Evolutionary conservation across 2,329 filamentous ascomycete genomes (phyloP).

Genomic region (Colletotrichum limetticola): DNA sequence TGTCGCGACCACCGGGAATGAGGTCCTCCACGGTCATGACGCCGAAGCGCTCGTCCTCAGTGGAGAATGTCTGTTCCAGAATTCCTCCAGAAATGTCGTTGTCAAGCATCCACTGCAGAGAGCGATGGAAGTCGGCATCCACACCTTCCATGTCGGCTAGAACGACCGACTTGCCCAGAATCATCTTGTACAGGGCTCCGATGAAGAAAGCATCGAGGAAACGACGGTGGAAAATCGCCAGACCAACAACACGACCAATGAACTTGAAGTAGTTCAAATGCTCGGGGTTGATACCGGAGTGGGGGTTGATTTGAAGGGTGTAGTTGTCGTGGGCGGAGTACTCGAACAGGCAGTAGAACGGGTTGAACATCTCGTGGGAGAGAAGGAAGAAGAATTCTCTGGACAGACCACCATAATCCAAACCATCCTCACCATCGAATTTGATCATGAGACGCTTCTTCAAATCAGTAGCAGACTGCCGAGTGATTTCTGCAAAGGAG

Average conservation of each 20-base stretch:
- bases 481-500: conserved; percentile 97
- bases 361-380: conserved; percentile 99
- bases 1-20: conserved; percentile 88
- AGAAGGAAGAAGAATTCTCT: conserved; percentile 99
- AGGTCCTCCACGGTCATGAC: conserved; percentile 94
- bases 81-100: conserved; percentile 95
- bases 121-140: conserved; percentile 96
- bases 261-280: conserved; percentile 99
- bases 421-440: conserved; percentile 96
- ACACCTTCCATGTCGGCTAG: conserved; percentile 99
- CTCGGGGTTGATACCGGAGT: conserved; percentile 98
- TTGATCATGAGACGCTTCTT: conserved; percentile 99
- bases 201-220: conserved; percentile 99
- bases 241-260: conserved; percentile 94
- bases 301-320: conserved; percentile 98
- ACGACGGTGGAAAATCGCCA: conserved; percentile 97
- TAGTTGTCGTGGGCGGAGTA: conserved; percentile 99
- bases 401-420: conserved; percentile 97
- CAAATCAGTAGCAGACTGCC: conserved; percentile 92
- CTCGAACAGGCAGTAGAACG: conserved; percentile 99
- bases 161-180: conserved; percentile 90
- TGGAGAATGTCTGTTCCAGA: conserved; percentile 94
- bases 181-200: conserved; percentile 99
- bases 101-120: conserved; percentile 96
- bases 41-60: conserved; percentile 96